Percentiles rank a stretch among this genome's conserved stretches.
Evolutionary conservation across 768 basidiomycete genomes (phyloP).

Genomic region (Mrakia hoshinonis): DNA sequence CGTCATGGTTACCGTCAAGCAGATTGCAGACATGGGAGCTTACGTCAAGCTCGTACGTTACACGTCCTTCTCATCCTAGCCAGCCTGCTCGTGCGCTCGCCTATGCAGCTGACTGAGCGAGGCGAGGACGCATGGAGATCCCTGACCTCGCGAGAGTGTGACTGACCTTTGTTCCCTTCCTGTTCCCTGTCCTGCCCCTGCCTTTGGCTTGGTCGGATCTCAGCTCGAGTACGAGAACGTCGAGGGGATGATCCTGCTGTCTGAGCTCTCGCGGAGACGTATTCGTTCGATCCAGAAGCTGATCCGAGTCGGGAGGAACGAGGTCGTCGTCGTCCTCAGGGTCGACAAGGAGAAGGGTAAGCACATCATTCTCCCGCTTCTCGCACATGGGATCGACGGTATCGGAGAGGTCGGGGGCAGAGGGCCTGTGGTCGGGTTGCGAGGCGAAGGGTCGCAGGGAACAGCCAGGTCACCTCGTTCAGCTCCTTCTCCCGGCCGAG

Average conservation of each 20-base stretch:
- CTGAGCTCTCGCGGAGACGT: conserved; percentile 89
- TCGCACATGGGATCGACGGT: no score
- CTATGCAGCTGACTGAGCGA: neutral
- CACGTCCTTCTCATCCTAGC: neutral
- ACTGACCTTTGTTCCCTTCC: conserved; percentile 10
- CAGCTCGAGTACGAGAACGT: conserved; percentile 98
- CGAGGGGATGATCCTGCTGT: conserved; percentile 99
- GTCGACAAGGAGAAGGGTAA: conserved; percentile 98
- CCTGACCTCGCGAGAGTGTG: neutral
- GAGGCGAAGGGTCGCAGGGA: neutral
- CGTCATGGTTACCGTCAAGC: conserved; percentile 98
- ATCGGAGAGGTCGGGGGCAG: no score
- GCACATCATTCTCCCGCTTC: conserved; percentile 31
- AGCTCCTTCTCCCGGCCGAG: neutral
- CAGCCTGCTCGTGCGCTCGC: neutral
- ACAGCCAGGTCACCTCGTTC: neutral
- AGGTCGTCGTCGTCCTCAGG: conserved; percentile 93
- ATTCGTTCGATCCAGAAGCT: conserved; percentile 96
- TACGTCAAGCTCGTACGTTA: conserved; percentile 86
- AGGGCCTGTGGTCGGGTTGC: neutral
- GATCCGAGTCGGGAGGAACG: conserved; percentile 93
- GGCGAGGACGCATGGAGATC: neutral
- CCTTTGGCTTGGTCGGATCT: neutral
- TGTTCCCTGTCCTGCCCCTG: neutral
- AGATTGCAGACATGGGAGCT: conserved; percentile 99